Evolutionary conservation across 441 rosid genomes (phyloP), one percentile per base, ranked within the genome.

Genomic region (Eruca vesicaria): DNA sequence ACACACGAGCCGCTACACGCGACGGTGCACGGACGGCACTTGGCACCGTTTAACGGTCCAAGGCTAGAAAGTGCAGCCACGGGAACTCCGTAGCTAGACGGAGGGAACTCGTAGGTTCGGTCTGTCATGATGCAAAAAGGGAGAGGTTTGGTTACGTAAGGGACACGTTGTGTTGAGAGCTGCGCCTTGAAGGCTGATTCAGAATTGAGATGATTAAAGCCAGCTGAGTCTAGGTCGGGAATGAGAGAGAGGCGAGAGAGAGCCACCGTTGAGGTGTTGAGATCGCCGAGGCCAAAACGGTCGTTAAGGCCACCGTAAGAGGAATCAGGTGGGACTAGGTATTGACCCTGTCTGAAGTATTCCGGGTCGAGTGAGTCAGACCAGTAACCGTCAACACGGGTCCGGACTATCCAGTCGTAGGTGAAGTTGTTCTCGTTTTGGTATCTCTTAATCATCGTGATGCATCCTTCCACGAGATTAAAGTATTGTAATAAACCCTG

Each of bases 311-410:
- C 99, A 6, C 97, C 96, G 64, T 89, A 96, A 14, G 79, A 62
- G n/a, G 99, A 96, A 11, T 98, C 99, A 0, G 89, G 82, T 0
- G 99, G 99, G 80, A 96, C 90, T 43, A 87, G 7, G 76, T 96
- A 96, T 2, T 59, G 78, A 48, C 91, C 91, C 2, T 86, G 82
- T 52, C 83, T 62, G 79, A 96, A 96, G 69, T 84, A 79, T 18
- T 76, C 67, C 2, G 98, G 94, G 19, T 71, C 80, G 2, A 96
- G 76, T 3, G 93, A 87, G 23, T 91, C 94, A 33, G 80, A 73
- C 99, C 99, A 96, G 79, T 81, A 96, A 12, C 97, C 87, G 36
- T 96, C 99, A 0, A 93, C 98, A 3, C 97, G 95, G 72, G 97
- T 91, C 15, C 99, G 90, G 78, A 96, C 72, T 50, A 93, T 84